Evolutionary conservation across 768 basidiomycete species (phyloP).

Genomic region (Pilatotrama ljubarskyi): DNA sequence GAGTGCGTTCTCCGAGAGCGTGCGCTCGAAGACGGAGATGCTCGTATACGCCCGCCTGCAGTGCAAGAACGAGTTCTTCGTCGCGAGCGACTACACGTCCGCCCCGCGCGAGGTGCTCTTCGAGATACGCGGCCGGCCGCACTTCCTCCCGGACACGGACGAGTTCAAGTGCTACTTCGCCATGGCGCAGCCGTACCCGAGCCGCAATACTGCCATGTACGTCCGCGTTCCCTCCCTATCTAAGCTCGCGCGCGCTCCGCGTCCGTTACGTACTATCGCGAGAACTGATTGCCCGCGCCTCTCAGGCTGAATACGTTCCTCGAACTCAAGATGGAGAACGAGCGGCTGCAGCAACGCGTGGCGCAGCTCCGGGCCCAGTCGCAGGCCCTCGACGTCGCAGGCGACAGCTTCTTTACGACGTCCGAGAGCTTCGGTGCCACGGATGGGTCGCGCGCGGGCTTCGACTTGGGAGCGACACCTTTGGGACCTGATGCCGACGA

Average conservation of each 20-base stretch:
- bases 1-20: slow-evolving; percentile 53
- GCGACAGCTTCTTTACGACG: slow-evolving; percentile 6
- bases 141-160: slow-evolving; percentile 40
- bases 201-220: slow-evolving; percentile 68
- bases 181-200: slow-evolving; percentile 76
- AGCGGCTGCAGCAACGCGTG: slow-evolving; percentile 67
- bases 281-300: neutral
- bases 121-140: slow-evolving; percentile 68
- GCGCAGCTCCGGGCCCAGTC: slow-evolving; percentile 39
- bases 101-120: slow-evolving; percentile 53
- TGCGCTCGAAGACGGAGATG: slow-evolving; percentile 51
- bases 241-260: slow-evolving; percentile 9
- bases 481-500: slow-evolving; percentile 35
- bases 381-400: slow-evolving; percentile 13
- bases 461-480: neutral
- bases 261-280: neutral
- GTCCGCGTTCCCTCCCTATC: slow-evolving; percentile 23
- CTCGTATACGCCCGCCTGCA: slow-evolving; percentile 62
- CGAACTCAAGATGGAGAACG: slow-evolving; percentile 88
- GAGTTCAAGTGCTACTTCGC: slow-evolving; percentile 67
- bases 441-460: slow-evolving; percentile 5
- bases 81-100: slow-evolving; percentile 26
- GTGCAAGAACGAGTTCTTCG: slow-evolving; percentile 40
- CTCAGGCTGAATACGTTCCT: slow-evolving; percentile 68
- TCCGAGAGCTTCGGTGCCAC: slow-evolving; percentile 20